A percentile compares a stretch with the other conserved stretches of the same genome.
phyloP scores from a whole-genome alignment of 306 rosid genomes.

The Cucumis melo region DNA sequence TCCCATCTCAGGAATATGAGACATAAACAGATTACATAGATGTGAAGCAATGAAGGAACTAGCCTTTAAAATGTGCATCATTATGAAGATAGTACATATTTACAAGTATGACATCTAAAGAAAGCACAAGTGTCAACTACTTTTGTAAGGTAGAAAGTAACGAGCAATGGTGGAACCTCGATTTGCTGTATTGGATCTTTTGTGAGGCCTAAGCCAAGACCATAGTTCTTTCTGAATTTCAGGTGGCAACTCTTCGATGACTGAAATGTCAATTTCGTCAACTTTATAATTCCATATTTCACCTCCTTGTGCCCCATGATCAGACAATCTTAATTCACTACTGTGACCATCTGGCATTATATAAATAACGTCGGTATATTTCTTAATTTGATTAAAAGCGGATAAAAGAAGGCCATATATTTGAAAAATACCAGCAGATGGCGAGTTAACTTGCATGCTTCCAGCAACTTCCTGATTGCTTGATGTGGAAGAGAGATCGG shows the following conservation, averaged over 20 bases:
- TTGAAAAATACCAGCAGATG: slow-evolving; percentile 23
- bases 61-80: background rate
- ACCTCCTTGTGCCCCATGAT: slow-evolving; percentile 21
- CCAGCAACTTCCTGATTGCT: slow-evolving; percentile 29
- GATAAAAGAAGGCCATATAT: background rate
- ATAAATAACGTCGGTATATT: background rate
- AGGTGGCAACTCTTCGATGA: slow-evolving; percentile 65
- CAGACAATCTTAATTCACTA: background rate
- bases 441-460: slow-evolving; percentile 19
- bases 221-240: slow-evolving; percentile 73
- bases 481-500: slow-evolving; percentile 22
- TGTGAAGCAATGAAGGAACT: no score
- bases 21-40: no score
- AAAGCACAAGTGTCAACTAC: background rate
- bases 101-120: background rate
- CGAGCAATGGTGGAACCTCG: slow-evolving; percentile 54
- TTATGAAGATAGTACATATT: background rate
- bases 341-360: background rate
- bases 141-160: slow-evolving; percentile 52
- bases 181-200: slow-evolving; percentile 41
- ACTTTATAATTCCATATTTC: slow-evolving; percentile 55
- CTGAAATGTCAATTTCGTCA: slow-evolving; percentile 69
- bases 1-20: no score
- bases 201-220: slow-evolving; percentile 51
- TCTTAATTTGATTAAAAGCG: background rate